Evolutionary conservation across 306 rosid genomes (phyloP), one percentile per base, ranked within the genome.

Genomic region (Dicorynia guianensis): DNA sequence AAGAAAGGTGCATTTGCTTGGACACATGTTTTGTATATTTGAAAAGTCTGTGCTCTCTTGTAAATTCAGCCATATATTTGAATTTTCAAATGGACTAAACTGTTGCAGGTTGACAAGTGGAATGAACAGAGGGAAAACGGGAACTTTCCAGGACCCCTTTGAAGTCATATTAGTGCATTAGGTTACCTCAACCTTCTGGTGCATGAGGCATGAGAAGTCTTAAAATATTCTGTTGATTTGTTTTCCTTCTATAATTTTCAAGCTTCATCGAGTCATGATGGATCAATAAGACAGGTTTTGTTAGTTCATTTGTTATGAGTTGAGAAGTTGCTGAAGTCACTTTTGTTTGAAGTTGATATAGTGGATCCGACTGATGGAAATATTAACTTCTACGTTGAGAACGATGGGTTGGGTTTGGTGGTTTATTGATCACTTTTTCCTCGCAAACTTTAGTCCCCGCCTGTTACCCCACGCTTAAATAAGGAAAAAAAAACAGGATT

Each of bases 61-160:
- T 8, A 49, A 19, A 40, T 12, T 19, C 8, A n/a, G n/a, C 54
- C 39, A n/a, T 42, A 20, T 36, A 6, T 2, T 39, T 13, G 13
- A 10, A 60, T 13, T 49, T 71, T 44, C 55, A 5, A 33, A 4
- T 42, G 53, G 56, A n/a, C 17, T 56, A n/a, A 43, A 58, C 18
- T 59, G 36, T 48, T 67, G 76, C 83, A 89, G 94, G 83, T 89
- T 64, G 91, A 89, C 0, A 87, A 63, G 83, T 87, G 91, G 94
- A 85, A 85, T 11, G 91, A 89, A 71, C 91, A 85, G 84, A 83
- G 91, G 71, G 91, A 77, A 62, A 85, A 19, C 8, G 94, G 94
- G 35, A 53, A 69, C 42, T 87, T 89, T 79, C 85, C 91, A 0
- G 94, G 94, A 44, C 94, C 89, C 3, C 91, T 89, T 42, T 89